phyloP scores from a whole-genome alignment of 768 basidiomycete genomes.

The Clitopilus hobsonii region DNA sequence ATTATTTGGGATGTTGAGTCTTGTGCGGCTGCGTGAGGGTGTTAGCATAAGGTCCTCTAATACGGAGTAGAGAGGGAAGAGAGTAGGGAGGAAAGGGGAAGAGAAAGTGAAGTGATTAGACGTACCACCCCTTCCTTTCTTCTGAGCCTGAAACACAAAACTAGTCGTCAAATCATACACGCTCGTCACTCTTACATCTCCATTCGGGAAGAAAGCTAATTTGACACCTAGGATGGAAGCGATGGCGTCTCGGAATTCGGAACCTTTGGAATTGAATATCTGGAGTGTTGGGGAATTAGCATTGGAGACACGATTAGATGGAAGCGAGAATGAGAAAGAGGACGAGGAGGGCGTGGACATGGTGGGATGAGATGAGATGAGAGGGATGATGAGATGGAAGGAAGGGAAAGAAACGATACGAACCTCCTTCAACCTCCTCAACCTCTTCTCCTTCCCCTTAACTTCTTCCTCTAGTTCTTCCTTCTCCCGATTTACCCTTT shows the following conservation, averaged over 20 bases:
- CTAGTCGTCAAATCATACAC: slow-evolving; percentile 83
- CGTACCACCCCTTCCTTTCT: slow-evolving; percentile 14
- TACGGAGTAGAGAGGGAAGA: neutral
- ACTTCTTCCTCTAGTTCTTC: slow-evolving; percentile 58
- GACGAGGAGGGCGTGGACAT: no score
- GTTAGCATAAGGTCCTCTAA: neutral
- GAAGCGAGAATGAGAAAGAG: neutral
- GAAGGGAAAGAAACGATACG: slow-evolving; percentile 8
- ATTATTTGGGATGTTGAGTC: slow-evolving; percentile 39
- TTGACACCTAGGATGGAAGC: slow-evolving; percentile 88
- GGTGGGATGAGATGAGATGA: neutral
- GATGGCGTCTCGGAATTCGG: slow-evolving; percentile 90
- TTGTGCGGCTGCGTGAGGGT: neutral
- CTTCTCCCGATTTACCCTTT: slow-evolving; percentile 66
- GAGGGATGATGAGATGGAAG: neutral
- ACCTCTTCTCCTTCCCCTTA: slow-evolving; percentile 76
- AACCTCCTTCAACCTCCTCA: slow-evolving; percentile 78
- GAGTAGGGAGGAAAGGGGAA: neutral
- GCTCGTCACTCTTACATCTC: slow-evolving; percentile 86
- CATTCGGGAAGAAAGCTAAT: slow-evolving; percentile 87
- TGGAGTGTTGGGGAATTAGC: no score
- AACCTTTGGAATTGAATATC: slow-evolving; percentile 81
- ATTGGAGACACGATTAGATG: no score
- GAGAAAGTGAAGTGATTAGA: neutral
- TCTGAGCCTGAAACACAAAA: slow-evolving; percentile 68